Percentiles rank a stretch among this genome's conserved stretches.
phyloP scores from a whole-genome alignment of 345 rosid genomes.

The Gossypium arboreum region DNA sequence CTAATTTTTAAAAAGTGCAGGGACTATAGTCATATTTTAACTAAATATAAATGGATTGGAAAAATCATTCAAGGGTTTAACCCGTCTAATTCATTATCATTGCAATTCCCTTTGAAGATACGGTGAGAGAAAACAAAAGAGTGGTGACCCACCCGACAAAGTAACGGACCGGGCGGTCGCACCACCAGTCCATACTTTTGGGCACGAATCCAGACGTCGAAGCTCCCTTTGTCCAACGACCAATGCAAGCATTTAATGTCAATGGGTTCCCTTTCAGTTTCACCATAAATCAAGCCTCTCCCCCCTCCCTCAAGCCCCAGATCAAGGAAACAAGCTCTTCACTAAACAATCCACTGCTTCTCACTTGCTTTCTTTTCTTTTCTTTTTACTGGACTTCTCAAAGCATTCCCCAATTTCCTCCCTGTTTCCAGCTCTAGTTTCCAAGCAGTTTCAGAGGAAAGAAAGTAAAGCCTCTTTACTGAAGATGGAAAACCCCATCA shows the following conservation, averaged over 20 bases:
- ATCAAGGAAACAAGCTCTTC: neutral
- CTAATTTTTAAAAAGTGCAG: no score
- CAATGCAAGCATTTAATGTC: neutral
- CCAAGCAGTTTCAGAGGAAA: neutral
- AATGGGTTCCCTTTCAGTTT: neutral
- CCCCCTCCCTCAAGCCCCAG: neutral
- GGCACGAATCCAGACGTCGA: neutral
- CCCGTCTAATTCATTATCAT: no score
- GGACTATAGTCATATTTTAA: no score
- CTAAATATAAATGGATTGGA: no score
- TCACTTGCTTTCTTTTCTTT: neutral
- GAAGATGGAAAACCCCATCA: constrained; percentile 42
- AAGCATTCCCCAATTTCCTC: neutral
- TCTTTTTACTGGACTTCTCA: neutral
- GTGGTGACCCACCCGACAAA: constrained; percentile 12
- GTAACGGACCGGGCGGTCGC: constrained; percentile 20
- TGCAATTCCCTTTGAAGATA: neutral
- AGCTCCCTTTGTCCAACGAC: neutral
- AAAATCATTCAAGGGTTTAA: no score
- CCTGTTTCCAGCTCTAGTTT: neutral
- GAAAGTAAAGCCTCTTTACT: neutral
- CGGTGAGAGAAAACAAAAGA: constrained; percentile 2
- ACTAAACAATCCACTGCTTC: neutral
- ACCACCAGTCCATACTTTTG: neutral
- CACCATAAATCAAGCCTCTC: neutral